phyloP scores from a whole-genome alignment of 2,329 filamentous ascomycete genomes.

The Zymoseptoria pseudotritici region DNA sequence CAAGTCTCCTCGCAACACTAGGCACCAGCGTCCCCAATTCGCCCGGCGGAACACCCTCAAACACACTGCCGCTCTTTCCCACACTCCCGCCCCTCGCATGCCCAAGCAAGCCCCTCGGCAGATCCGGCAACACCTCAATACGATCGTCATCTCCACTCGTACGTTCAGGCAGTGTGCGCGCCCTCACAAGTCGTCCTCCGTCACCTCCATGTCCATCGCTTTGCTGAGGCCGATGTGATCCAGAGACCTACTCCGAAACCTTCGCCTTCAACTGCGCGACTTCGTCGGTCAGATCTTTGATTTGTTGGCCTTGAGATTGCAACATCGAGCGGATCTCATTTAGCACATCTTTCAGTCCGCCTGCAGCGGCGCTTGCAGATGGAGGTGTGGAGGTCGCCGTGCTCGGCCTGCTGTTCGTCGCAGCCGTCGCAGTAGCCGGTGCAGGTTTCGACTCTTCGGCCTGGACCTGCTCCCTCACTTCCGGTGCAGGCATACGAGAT shows the following conservation, averaged over 20 bases:
- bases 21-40: neutral
- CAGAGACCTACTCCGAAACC: slow-evolving; percentile 16
- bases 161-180: neutral
- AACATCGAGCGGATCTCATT: slow-evolving; percentile 71
- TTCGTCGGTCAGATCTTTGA: slow-evolving; percentile 70
- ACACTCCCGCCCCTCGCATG: neutral
- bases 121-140: neutral
- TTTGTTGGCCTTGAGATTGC: slow-evolving; percentile 68
- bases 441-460: neutral
- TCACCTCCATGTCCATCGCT: neutral
- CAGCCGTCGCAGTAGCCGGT: neutral
- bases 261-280: slow-evolving; percentile 74
- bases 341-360: slow-evolving; percentile 57
- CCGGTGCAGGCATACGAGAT: slow-evolving; percentile 20
- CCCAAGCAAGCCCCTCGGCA: neutral
- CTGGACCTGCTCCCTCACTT: slow-evolving; percentile 19
- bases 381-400: slow-evolving; percentile 22
- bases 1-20: neutral
- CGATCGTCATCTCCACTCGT: neutral
- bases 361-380: slow-evolving; percentile 38
- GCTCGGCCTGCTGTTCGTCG: slow-evolving; percentile 2
- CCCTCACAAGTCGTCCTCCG: neutral
- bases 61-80: neutral
- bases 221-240: neutral
- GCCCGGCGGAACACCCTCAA: neutral